Evolutionary conservation across 768 basidiomycete species (phyloP), one percentile per base, ranked within the genome.

Genomic region (Leccinellum rugosiceps): DNA sequence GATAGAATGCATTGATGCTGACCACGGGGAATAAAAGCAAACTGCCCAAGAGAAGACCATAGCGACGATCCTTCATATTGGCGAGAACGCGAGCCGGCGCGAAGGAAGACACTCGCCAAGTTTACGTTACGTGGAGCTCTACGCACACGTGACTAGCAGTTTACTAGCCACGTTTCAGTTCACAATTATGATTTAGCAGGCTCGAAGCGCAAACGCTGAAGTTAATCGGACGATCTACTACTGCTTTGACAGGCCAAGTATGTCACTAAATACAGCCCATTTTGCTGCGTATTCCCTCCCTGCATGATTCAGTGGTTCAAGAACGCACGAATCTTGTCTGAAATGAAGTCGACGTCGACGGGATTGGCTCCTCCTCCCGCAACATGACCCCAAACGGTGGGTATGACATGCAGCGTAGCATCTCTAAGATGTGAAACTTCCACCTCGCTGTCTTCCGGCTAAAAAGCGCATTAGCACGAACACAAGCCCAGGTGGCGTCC

Each of bases 1-100:
- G 83, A 71, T 98, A 98, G 77, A 98, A 98, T 4, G 90, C 90
- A 52, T 76, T 63, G 44, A 74, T 62, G 30, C 57, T 45, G 19
- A 44, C 50, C 17, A 56, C 53, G 2, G 59, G 54, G 23, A 74
- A 60, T 0, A 73, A 41, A 14, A 72, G 46, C 25, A 62, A 43
- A 19, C 59, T 53, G 1, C 63, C 61, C 9, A 67, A 35, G n/a
- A 66, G 52, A 46, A 58, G 48, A 9, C 45, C 28, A 30, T 38
- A 11, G 23, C 8, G 55, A n/a, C 48, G 48, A 46, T 50, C 48
- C 63, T 51, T 68, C 72, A 72, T 73, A 41, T 54, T 48, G 25
- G 52, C 44, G 30, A 51, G 56, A 50, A n/a, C 17, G 28, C 45
- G 55, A 50, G 21, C 32, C 7, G 30, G n/a, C 31, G 19, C 49